Evolutionary conservation across 1,139 yeast species (phyloP).

Genomic region (Debaryomycetaceae sp.): DNA sequence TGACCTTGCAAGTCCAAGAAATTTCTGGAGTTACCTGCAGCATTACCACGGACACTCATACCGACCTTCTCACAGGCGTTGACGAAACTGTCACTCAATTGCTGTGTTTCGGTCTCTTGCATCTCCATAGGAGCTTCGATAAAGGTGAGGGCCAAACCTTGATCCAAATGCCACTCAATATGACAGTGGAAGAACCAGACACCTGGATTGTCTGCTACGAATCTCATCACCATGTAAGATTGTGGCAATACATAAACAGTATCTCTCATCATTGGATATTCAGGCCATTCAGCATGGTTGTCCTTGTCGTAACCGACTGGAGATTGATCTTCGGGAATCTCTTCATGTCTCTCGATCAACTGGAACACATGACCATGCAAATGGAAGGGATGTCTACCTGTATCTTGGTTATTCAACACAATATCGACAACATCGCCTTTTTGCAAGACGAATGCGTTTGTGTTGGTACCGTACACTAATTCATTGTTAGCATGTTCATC

Average conservation of each 20-base stretch:
- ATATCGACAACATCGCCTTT: slow-evolving; percentile 65
- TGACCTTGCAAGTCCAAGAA: slow-evolving; percentile 58
- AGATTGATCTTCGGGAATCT: slow-evolving; percentile 45
- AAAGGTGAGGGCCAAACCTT: slow-evolving; percentile 72
- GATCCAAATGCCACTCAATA: slow-evolving; percentile 90
- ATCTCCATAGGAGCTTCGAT: slow-evolving; percentile 69
- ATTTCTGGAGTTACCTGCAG: slow-evolving; percentile 57
- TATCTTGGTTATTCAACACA: slow-evolving; percentile 69
- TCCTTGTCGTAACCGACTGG: slow-evolving; percentile 49
- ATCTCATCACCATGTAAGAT: slow-evolving; percentile 63
- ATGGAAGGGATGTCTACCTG: slow-evolving; percentile 92
- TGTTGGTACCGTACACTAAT: slow-evolving; percentile 63
- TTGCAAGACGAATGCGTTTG: slow-evolving; percentile 59
- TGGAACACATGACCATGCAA: slow-evolving; percentile 86
- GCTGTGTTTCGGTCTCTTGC: slow-evolving; percentile 34
- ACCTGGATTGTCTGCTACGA: slow-evolving; percentile 81
- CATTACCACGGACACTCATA: slow-evolving; percentile 55
- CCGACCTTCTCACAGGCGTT: slow-evolving; percentile 45
- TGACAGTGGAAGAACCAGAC: slow-evolving; percentile 95
- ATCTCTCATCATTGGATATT: slow-evolving; percentile 62
- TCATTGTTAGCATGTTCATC: slow-evolving; percentile 45
- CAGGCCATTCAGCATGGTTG: slow-evolving; percentile 55
- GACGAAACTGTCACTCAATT: slow-evolving; percentile 44
- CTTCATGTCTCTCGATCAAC: slow-evolving; percentile 58
- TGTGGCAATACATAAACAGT: slow-evolving; percentile 62